Percentiles rank a stretch among this genome's conserved stretches.
Conservation (phyloP, 2,329 filamentous ascomycete species). For the Scedosporium boydii region DNA sequence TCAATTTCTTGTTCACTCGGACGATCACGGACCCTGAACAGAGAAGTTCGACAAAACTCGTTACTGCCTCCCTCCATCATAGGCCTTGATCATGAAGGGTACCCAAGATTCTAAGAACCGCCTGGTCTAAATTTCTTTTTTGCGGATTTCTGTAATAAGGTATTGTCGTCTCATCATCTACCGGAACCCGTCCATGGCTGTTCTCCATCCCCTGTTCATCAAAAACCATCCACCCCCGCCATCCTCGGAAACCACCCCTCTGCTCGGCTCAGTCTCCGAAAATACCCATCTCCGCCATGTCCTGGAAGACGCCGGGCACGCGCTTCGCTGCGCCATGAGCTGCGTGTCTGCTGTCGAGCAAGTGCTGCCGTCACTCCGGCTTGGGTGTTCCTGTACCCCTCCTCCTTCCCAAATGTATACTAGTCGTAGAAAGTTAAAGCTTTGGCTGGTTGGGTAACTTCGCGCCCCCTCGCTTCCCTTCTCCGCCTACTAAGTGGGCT, state of each 20-base stretch:
- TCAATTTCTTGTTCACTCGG: too few species aligned
- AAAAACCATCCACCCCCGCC: not conserved
- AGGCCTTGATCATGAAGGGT: too few species aligned
- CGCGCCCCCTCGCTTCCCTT: not conserved
- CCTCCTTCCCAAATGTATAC: not conserved
- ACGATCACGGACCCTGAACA: too few species aligned
- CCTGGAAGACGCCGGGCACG: not conserved
- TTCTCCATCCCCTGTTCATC: not conserved
- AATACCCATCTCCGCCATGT: not conserved
- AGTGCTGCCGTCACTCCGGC: not conserved
- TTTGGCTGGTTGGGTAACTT: not conserved
- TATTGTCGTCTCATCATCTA: not conserved
- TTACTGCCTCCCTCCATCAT: not conserved
- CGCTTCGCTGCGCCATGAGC: not conserved
- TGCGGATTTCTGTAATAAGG: not conserved
- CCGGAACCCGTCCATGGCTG: not conserved
- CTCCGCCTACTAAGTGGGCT: not conserved
- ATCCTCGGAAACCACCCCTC: not conserved
- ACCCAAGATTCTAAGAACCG: too few species aligned
- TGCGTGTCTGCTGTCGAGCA: not conserved
- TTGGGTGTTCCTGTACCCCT: not conserved
- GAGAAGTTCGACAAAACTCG: too few species aligned
- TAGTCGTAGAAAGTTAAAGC: not conserved
- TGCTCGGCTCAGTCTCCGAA: constrained; percentile 5
- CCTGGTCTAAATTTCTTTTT: not conserved